phyloP scores from a whole-genome alignment of 345 rosid species.

The Pelargonium nanum region DNA sequence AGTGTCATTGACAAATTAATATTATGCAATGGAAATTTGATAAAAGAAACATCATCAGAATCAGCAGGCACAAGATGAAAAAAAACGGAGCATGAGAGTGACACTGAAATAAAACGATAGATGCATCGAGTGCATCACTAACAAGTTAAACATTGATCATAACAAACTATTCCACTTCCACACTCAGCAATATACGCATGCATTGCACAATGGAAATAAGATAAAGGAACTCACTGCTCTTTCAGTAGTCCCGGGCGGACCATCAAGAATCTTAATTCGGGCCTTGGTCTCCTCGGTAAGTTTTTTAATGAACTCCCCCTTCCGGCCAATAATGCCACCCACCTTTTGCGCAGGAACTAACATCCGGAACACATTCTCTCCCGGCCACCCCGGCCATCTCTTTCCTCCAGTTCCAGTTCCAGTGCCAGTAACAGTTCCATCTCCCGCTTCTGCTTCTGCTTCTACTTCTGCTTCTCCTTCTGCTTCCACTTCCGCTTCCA shows the following conservation, averaged over 20 bases:
- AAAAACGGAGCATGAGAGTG: too few relatives aligned
- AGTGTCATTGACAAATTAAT: background rate
- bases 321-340: constrained; percentile 32
- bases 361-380: constrained; percentile 37
- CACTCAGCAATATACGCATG: background rate
- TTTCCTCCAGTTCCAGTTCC: constrained; percentile 15
- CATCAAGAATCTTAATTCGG: constrained; percentile 32
- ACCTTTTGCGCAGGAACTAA: constrained; percentile 34
- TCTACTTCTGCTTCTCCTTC: background rate
- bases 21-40: background rate
- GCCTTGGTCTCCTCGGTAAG: constrained; percentile 33
- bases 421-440: background rate
- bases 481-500: background rate
- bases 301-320: constrained; percentile 33
- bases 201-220: background rate
- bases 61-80: too few relatives aligned
- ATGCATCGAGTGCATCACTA: too few relatives aligned
- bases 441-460: background rate
- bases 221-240: constrained; percentile 25
- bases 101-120: too few relatives aligned
- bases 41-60: background rate
- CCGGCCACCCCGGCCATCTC: constrained; percentile 42
- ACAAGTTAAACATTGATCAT: background rate
- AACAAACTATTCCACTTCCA: background rate
- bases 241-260: constrained; percentile 27